A percentile compares a stretch with the other conserved stretches of the same genome.
phyloP scores from a whole-genome alignment of 2,329 filamentous ascomycete genomes.

The Cryoendolithus antarcticus region DNA sequence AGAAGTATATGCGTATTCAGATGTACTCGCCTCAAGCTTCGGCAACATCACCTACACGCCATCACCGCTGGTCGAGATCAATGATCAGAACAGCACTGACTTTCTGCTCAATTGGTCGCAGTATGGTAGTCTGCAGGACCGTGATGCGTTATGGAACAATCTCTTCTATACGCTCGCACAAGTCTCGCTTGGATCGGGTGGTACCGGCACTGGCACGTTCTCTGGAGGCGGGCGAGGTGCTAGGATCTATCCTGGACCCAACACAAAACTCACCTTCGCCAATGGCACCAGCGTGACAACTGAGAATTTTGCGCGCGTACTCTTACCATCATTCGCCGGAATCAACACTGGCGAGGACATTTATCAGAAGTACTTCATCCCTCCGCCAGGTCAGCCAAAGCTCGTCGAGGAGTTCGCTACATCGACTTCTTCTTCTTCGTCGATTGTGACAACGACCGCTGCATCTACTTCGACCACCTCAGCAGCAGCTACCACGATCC shows the following conservation, averaged over 20 bases:
- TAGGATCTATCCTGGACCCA: conserved; percentile 31
- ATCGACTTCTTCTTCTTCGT: conserved; percentile 5
- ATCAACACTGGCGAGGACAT: conserved; percentile 31
- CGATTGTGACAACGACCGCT: background rate
- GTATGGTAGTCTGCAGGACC: conserved; percentile 40
- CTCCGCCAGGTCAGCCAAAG: conserved; percentile 9
- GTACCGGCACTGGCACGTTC: conserved; percentile 33
- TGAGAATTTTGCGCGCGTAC: conserved; percentile 32
- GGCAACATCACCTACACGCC: conserved; percentile 30
- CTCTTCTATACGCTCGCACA: conserved; percentile 34
- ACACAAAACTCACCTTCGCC: conserved; percentile 32
- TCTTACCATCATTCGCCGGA: conserved; percentile 26
- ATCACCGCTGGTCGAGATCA: conserved; percentile 42
- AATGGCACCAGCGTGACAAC: conserved; percentile 31
- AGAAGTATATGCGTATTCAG: conserved; percentile 42
- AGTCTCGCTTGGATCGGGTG: conserved; percentile 29
- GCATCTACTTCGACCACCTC: conserved; percentile 6
- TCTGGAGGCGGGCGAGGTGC: conserved; percentile 31
- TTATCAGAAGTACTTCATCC: conserved; percentile 25
- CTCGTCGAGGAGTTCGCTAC: conserved; percentile 13
- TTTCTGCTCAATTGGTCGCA: conserved; percentile 38
- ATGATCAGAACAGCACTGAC: conserved; percentile 41
- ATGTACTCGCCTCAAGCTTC: conserved; percentile 31
- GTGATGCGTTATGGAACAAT: conserved; percentile 45
- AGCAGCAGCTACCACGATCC: conserved; percentile 13